Evolutionary conservation across 2,329 filamentous ascomycete species (phyloP).

Genomic region (Bipolaris zeicola): DNA sequence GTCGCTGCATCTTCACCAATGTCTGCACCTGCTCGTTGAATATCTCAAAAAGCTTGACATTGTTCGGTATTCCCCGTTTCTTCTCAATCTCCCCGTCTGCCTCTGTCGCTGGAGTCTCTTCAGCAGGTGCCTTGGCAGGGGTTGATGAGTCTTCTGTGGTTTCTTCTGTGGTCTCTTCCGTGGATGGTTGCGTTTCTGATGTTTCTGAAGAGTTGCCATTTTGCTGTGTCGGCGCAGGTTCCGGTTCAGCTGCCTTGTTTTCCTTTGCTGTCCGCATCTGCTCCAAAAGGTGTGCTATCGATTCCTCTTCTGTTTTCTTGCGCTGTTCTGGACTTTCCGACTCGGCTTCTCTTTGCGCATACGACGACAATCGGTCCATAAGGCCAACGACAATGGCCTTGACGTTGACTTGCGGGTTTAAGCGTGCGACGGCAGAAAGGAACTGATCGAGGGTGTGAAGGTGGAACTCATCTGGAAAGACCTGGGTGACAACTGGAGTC

Average conservation of each 20-base stretch:
- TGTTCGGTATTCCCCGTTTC: constrained; percentile 67
- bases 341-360: constrained; percentile 86
- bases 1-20: constrained; percentile 84
- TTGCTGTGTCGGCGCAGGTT: constrained; percentile 34
- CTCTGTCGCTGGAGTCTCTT: constrained; percentile 45
- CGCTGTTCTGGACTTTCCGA: constrained; percentile 72
- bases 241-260: constrained; percentile 43
- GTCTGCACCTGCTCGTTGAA: constrained; percentile 97
- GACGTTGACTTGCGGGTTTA: constrained; percentile 96
- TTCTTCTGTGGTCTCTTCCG: constrained; percentile 40
- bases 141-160: constrained; percentile 37
- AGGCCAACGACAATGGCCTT: constrained; percentile 97
- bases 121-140: constrained; percentile 31
- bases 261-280: constrained; percentile 74
- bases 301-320: constrained; percentile 81
- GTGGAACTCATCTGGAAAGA: constrained; percentile 98
- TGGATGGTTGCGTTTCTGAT: constrained; percentile 25
- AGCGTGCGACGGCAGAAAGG: constrained; percentile 85
- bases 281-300: constrained; percentile 76
- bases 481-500: constrained; percentile 86
- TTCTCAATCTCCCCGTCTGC: constrained; percentile 53
- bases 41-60: constrained; percentile 92
- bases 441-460: constrained; percentile 96
- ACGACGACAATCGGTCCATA: constrained; percentile 94
- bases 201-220: constrained; percentile 40